Base-by-base conservation (phyloP, 495 filamentous ascomycete genomes). In the Hypoxylon intermedium region DNA sequence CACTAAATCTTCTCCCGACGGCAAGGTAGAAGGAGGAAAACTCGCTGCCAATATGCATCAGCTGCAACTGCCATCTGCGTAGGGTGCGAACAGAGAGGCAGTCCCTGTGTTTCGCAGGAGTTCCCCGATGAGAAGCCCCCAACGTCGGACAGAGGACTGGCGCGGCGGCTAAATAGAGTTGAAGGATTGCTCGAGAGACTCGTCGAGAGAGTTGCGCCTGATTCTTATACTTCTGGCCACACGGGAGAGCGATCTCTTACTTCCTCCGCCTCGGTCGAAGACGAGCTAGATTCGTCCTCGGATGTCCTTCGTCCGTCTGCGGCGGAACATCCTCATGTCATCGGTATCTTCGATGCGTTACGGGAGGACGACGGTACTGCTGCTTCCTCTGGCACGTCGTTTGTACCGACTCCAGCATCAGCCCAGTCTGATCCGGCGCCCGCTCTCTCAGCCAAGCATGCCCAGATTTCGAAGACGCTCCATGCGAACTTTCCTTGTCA, bases 101-200 rank as follows among this genome's bases (percentile, higher is more conserved):
- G 76, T 1, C 59, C 60, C 16, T 83, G 81, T 60, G 70, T 78
- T 26, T 80, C 77, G 69, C 81, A 83, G 56, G 80, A 82, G 55
- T 79, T 77, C 33, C 63, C 76, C 4, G 74, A 81, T 42, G 74
- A 76, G 30, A 53, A 67, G 33, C 53, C 71, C 9, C 67, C 65
- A 36, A 43, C 61, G 13, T 67, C 76, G 44, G 76, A 76, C 38
- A 63, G 53, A 36, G 68, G 72, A 41, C 68, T 78, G 43, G 72
- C 69, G 23, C 79, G 81, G 45, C 72, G 79, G 5, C 62, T 83
- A 26, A 76, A 67, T 24, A 72, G 77, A 0, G 72, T 82, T 0
- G 81, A 83, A 43, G 65, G 67, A 1, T 63, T 81, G 15, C 69
- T 84, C 41, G 77, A 81, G 56, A 76, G 48, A 44, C 58, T 80